These are phyloP conservation scores for Plantago coronopus DNA, from an alignment of 305 asterid species.

Conservation along the genomic window DNA sequence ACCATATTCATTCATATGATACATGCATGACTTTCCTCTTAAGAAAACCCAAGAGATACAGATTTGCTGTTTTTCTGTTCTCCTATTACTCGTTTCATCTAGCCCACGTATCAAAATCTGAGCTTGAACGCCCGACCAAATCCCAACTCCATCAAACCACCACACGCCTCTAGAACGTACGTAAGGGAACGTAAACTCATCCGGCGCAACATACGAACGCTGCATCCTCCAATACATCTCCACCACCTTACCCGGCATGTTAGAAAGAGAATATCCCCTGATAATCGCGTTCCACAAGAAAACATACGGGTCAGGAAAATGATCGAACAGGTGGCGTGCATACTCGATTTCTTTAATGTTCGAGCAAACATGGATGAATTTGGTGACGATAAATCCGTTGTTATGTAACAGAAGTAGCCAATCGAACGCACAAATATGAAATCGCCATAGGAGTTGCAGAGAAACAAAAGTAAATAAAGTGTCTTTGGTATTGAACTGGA, in stretches of 20 bases:
- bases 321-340: slow-evolving; percentile 69
- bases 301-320: slow-evolving; percentile 47
- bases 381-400: slow-evolving; percentile 57
- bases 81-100: too few relatives aligned
- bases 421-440: too few relatives aligned
- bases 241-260: slow-evolving; percentile 35
- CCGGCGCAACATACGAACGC: slow-evolving; percentile 42
- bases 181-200: slow-evolving; percentile 48
- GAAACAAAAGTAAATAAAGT: too few relatives aligned
- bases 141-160: slow-evolving; percentile 30
- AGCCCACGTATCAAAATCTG: slow-evolving; percentile 48
- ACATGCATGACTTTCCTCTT: too few relatives aligned
- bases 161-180: slow-evolving; percentile 67
- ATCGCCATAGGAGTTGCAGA: too few relatives aligned
- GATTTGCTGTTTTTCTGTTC: too few relatives aligned
- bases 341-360: slow-evolving; percentile 41
- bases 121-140: slow-evolving; percentile 54
- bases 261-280: slow-evolving; percentile 49
- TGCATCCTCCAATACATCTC: slow-evolving; percentile 57
- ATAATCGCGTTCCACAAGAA: slow-evolving; percentile 69
- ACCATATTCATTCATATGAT: too few relatives aligned
- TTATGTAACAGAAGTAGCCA: too few relatives aligned
- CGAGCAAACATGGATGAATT: slow-evolving; percentile 38
- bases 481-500: too few relatives aligned
- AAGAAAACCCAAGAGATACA: too few relatives aligned